Base-by-base conservation (phyloP, 1,284 basidiomycete species). In the Termitomyces sp. region DNA sequence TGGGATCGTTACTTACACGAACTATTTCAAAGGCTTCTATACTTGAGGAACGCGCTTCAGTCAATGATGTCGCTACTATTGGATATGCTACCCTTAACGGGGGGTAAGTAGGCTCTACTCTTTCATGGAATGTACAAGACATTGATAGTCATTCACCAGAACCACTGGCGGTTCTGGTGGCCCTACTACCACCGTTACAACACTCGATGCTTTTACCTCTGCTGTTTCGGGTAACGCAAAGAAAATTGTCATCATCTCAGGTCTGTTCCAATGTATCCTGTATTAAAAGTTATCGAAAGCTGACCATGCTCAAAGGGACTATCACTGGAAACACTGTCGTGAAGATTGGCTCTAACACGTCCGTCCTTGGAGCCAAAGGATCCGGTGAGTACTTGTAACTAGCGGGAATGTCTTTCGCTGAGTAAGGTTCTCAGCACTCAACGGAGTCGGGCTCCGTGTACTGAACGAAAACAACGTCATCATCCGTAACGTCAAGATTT, bases 401-500 rank as follows among this genome's bases (percentile, higher is more conserved):
- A 19, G 12, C 24, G 33, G 5, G 24, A 21, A 31, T 17, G 17
- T 2, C 21, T 5, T 26, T 49, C 34, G 9, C 30, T 41, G n/a
- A 38, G 6, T 4, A 13, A 6, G 30, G 13, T 40, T 52, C 31
- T 28, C 28, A 69, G 73, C 71, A 7, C 72, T 76, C 45, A 62
- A 63, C 43, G 75, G 74, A 40, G 67, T 70, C 56, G 75, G 75
- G 1, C 68, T 77, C 41, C 73, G 77, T 54, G 71, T 78, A 47
- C 58, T 75, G 48, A 62, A 72, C 33, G 70, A 69, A 46, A 62
- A 56, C 39, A 78, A 79, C 54, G 76, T 79, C 50, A 79, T 79
- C 61, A 71, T 78, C 57, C 72, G 77, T 30, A 79, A 79, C 61
- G 61, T 79, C 61, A 77, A 76, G 62, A 73, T 79, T 54, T 74